These are phyloP conservation scores for Chaetomium fimeti DNA, from an alignment of 495 filamentous ascomycete genomes.

Conservation along the genomic window DNA sequence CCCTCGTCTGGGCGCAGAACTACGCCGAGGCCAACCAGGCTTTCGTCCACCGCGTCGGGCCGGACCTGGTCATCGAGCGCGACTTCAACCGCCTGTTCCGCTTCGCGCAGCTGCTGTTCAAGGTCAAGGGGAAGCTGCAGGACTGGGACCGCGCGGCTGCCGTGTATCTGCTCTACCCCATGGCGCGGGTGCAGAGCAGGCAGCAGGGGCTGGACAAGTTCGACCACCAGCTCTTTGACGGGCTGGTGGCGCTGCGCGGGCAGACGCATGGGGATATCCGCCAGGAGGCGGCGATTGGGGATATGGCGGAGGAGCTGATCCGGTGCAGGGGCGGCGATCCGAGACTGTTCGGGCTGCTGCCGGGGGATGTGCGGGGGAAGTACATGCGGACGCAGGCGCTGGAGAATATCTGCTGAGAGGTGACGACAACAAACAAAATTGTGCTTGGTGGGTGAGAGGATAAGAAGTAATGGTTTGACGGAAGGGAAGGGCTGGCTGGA, in stretches of 20 bases:
- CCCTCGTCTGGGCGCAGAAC: constrained; percentile 70
- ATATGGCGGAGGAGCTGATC: constrained; percentile 64
- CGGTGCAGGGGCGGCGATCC: constrained; percentile 26
- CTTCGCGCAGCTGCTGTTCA: constrained; percentile 55
- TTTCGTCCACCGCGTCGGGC: constrained; percentile 73
- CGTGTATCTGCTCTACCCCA: constrained; percentile 79
- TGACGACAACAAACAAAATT: not conserved
- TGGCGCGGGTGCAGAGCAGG: constrained; percentile 49
- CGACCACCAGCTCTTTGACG: constrained; percentile 59
- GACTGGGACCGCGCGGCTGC: constrained; percentile 75
- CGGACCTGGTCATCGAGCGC: constrained; percentile 71
- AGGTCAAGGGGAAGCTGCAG: constrained; percentile 54
- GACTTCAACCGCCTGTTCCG: constrained; percentile 62
- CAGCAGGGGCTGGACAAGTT: constrained; percentile 43
- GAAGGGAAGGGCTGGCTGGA: not conserved
- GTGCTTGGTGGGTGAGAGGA: not conserved
- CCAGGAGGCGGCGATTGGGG: constrained; percentile 65
- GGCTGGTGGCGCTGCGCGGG: constrained; percentile 62
- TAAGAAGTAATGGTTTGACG: not conserved
- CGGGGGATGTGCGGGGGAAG: constrained; percentile 32
- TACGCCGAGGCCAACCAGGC: constrained; percentile 81
- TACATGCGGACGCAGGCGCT: constrained; percentile 34
- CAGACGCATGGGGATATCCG: constrained; percentile 49
- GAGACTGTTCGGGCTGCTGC: constrained; percentile 33
- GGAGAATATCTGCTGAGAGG: constrained; percentile 26